Evolutionary conservation across 139 green algal genomes (phyloP).

Genomic region (Volvox africanus): DNA sequence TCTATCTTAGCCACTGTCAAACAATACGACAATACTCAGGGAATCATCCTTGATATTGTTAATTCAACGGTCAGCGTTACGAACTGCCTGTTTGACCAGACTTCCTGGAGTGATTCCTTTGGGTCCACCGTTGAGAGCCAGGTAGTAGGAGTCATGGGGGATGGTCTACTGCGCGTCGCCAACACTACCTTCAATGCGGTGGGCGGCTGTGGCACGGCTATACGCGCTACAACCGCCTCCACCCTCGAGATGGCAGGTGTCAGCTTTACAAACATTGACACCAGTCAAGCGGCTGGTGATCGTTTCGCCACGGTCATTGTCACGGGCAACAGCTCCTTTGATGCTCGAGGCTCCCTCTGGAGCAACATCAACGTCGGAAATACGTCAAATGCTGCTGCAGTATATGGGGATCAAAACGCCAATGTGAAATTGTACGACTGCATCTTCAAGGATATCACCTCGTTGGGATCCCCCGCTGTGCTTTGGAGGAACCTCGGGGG

Average conservation of each 20-base stretch:
- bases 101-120: not conserved
- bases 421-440: not conserved
- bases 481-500: not conserved
- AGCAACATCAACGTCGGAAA: not conserved
- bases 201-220: not conserved
- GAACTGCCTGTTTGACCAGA: not conserved
- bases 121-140: conserved; percentile 21
- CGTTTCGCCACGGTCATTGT: not conserved
- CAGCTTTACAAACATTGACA: not conserved
- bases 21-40: too few relatives aligned
- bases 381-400: not conserved
- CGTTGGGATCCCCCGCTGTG: not conserved
- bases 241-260: not conserved
- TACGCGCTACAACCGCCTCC: not conserved
- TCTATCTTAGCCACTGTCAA: too few relatives aligned
- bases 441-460: not conserved
- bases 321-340: not conserved
- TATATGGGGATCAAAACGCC: not conserved
- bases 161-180: not conserved
- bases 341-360: not conserved
- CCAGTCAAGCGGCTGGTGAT: not conserved
- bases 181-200: not conserved
- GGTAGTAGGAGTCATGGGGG: not conserved
- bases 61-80: not conserved
- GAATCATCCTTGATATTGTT: not conserved